These are phyloP conservation scores for Chaetomiaceae sp. DNA, from an alignment of 2,329 filamentous ascomycete genomes.

Conservation along the genomic window DNA sequence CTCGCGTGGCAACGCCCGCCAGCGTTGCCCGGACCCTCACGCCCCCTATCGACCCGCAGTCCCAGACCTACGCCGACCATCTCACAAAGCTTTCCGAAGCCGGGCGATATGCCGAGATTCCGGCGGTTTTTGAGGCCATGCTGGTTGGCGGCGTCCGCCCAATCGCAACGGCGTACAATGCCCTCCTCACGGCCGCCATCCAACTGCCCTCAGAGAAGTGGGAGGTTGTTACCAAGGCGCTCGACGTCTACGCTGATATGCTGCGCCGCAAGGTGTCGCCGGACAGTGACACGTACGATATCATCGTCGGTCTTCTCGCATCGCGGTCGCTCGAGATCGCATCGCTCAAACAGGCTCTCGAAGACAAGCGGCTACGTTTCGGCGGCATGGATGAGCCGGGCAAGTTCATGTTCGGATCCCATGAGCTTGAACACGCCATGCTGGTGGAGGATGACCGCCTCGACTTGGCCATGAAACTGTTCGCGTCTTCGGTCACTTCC, in stretches of 20 bases:
- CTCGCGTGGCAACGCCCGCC: constrained; percentile 41
- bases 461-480: constrained; percentile 78
- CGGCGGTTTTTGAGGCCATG: constrained; percentile 85
- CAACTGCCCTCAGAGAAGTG: constrained; percentile 73
- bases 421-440: constrained; percentile 81
- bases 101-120: constrained; percentile 80
- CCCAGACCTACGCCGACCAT: constrained; percentile 69
- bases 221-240: constrained; percentile 81
- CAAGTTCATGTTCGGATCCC: constrained; percentile 84
- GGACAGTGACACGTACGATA: constrained; percentile 81
- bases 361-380: constrained; percentile 78
- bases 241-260: constrained; percentile 97
- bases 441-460: constrained; percentile 83
- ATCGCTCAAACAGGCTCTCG: constrained; percentile 65
- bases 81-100: constrained; percentile 68
- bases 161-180: constrained; percentile 84
- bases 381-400: constrained; percentile 79
- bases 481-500: constrained; percentile 67
- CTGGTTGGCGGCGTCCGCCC: constrained; percentile 77
- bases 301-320: constrained; percentile 77
- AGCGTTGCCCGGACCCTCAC: constrained; percentile 54
- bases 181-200: constrained; percentile 78
- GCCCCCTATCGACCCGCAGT: constrained; percentile 59
- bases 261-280: constrained; percentile 76
- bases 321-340: constrained; percentile 75